Percentiles rank a stretch among this genome's conserved stretches.
These are phyloP conservation scores for Globisporangium polare DNA, from an alignment of 352 stramenopile genomes.

Conservation along the genomic window DNA sequence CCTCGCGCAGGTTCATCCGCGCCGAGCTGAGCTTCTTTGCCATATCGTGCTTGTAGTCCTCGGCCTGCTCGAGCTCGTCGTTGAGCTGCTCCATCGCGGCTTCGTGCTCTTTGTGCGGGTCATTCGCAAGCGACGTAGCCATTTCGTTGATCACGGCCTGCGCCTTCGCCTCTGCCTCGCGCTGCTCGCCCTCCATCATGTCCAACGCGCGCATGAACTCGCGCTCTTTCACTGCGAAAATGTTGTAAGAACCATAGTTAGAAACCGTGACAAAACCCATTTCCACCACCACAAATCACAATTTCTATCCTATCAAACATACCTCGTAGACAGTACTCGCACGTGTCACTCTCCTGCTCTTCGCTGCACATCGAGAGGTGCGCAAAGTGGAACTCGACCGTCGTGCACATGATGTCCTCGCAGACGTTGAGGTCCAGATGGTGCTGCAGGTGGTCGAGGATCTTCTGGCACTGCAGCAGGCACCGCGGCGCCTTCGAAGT, in stretches of 20 bases:
- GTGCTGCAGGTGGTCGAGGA: constrained; percentile 57
- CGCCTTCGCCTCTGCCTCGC: constrained; percentile 46
- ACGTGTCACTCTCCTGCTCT: constrained; percentile 22
- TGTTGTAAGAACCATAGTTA: not conserved
- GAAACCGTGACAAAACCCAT: not conserved
- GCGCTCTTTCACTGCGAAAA: constrained; percentile 33
- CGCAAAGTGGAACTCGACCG: constrained; percentile 57
- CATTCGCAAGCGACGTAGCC: constrained; percentile 34
- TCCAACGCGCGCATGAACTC: constrained; percentile 42
- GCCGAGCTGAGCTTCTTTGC: constrained; percentile 31
- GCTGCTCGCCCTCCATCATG: constrained; percentile 45
- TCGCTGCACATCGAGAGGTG: constrained; percentile 52
- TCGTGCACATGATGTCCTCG: constrained; percentile 41
- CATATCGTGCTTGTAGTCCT: constrained; percentile 47
- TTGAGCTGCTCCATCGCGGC: constrained; percentile 44
- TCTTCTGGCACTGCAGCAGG: constrained; percentile 48
- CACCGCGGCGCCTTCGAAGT: constrained; percentile 42
- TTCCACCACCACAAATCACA: not conserved
- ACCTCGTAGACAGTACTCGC: constrained; percentile 55
- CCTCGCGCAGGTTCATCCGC: constrained; percentile 25
- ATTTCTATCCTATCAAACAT: not conserved
- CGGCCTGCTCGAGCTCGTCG: constrained; percentile 55
- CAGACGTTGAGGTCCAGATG: constrained; percentile 56
- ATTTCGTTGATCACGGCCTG: constrained; percentile 52
- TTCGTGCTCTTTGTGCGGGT: constrained; percentile 33